Evolutionary conservation across 495 filamentous ascomycete species (phyloP), one percentile per base, ranked within the genome.

Genomic region (Penicillium roqueforti): DNA sequence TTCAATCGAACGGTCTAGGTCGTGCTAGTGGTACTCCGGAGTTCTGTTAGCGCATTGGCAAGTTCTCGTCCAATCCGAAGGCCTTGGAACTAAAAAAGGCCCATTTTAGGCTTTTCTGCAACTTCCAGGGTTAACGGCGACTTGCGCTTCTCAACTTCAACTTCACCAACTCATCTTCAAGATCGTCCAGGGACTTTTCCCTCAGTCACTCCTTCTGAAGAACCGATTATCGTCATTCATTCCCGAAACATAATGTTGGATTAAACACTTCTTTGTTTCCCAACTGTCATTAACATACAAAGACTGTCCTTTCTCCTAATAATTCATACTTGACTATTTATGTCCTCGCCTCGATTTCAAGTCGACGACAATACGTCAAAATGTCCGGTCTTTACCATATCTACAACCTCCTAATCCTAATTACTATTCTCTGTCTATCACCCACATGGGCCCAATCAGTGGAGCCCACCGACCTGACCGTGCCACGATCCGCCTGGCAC

Each of bases 1-100:
- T 51, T 56, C 63, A 60, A 66, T 60, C 56, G 63, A 63, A 58
- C 63, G 60, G 56, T 63, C 63, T 66, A 66, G 63, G 63, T 55
- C 60, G 57, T 55, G 25, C 37, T 49, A 49, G 46, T 39, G 20
- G 23, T 26, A 26, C 32, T 48, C n/a, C 14, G 23, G 19, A 6
- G 31, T 4, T 18, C 36, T 11, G n/a, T 5, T 60, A 53, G 61
- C 52, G 51, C 44, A 28, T 20, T 26, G 39, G 18, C 29, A 29
- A 10, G 23, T 64, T 54, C 31, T 34, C 31, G 31, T 11, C 31
- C 31, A 31, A 38, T 31, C 1, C 9, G 28, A 31, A 31, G 13
- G 29, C 29, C 29, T 32, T 14, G n/a, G 14, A 36, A 36, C 32
- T 36, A 36, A n/a, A 34, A 31, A 36, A 16, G 32, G 7, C 32